A percentile compares a stretch with the other conserved stretches of the same genome.
These are phyloP conservation scores for Colletotrichum filicis DNA, from an alignment of 2,329 filamentous ascomycete genomes.

Conservation along the genomic window DNA sequence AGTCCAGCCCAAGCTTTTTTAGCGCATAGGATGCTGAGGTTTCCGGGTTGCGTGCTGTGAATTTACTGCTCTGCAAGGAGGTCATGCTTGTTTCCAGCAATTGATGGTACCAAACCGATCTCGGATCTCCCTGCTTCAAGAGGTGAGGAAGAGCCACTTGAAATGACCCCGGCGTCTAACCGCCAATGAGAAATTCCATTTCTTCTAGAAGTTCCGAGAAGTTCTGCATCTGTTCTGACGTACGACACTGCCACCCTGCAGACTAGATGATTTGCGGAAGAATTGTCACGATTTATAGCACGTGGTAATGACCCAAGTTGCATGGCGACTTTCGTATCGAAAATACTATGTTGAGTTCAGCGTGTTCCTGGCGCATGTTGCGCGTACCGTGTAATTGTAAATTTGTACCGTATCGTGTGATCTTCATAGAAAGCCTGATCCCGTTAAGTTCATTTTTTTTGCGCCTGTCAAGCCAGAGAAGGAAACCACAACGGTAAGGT, in stretches of 20 bases:
- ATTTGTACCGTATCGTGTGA: too few relatives aligned
- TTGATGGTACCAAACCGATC: not conserved
- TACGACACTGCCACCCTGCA: slow-evolving; percentile 3
- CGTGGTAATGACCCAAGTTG: too few relatives aligned
- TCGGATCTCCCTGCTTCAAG: not conserved
- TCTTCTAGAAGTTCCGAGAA: not conserved
- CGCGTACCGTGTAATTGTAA: too few relatives aligned
- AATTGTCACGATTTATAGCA: too few relatives aligned
- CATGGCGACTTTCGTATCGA: too few relatives aligned
- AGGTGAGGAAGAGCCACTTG: not conserved
- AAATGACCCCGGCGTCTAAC: not conserved
- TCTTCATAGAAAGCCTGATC: too few relatives aligned
- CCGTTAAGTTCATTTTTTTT: too few relatives aligned
- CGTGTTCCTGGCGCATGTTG: too few relatives aligned
- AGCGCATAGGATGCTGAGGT: not conserved
- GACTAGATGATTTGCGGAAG: slow-evolving; percentile 1
- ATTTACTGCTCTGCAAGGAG: not conserved
- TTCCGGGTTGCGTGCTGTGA: not conserved
- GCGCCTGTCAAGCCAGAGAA: too few relatives aligned
- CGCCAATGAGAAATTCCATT: not conserved
- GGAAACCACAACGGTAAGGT: too few relatives aligned
- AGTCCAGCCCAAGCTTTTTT: not conserved
- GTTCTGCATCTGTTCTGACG: not conserved
- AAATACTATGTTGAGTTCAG: too few relatives aligned
- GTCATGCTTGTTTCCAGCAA: not conserved